Percentiles rank a stretch among this genome's conserved stretches.
phyloP scores from a whole-genome alignment of 2,329 filamentous ascomycete species.

The Escovopsis sp. region DNA sequence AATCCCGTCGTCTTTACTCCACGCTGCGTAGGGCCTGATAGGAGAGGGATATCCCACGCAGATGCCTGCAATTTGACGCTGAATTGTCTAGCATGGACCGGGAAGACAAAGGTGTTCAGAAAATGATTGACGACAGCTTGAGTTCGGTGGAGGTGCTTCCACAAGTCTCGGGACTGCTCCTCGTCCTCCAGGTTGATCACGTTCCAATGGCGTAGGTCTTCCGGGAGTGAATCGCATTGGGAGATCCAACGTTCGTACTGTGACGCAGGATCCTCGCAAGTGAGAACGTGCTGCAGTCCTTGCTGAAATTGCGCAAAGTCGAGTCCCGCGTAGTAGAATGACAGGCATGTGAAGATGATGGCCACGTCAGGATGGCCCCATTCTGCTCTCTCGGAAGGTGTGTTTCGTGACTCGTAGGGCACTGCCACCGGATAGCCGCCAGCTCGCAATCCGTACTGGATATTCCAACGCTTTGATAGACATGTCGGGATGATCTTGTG shows the following conservation, averaged over 20 bases:
- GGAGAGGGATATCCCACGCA: conserved; percentile 51
- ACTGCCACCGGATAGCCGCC: conserved; percentile 46
- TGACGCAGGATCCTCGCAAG: conserved; percentile 35
- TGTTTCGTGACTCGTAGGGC: conserved; percentile 21
- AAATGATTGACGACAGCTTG: conserved; percentile 42
- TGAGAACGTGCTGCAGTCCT: conserved; percentile 32
- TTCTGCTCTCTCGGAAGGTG: conserved; percentile 45
- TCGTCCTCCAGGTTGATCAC: conserved; percentile 44
- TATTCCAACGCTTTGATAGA: conserved; percentile 50
- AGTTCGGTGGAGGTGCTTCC: conserved; percentile 30
- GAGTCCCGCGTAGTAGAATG: conserved; percentile 51
- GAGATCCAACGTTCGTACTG: conserved; percentile 39
- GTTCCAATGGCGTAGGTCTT: conserved; percentile 34
- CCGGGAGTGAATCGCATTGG: conserved; percentile 24
- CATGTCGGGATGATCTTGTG: conserved; percentile 37
- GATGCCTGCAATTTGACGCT: conserved; percentile 45
- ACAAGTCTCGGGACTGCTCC: conserved; percentile 33
- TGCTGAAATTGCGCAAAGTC: conserved; percentile 30
- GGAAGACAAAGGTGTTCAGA: conserved; percentile 49
- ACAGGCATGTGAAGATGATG: conserved; percentile 48
- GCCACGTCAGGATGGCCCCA: conserved; percentile 54
- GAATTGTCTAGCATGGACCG: conserved; percentile 49
- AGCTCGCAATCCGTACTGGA: conserved; percentile 46
- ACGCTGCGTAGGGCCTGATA: neutral
- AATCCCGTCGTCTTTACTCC: conserved; percentile 45